Conservation (phyloP, 805 yeast genomes). For the Yamadazyma scolyti region DNA sequence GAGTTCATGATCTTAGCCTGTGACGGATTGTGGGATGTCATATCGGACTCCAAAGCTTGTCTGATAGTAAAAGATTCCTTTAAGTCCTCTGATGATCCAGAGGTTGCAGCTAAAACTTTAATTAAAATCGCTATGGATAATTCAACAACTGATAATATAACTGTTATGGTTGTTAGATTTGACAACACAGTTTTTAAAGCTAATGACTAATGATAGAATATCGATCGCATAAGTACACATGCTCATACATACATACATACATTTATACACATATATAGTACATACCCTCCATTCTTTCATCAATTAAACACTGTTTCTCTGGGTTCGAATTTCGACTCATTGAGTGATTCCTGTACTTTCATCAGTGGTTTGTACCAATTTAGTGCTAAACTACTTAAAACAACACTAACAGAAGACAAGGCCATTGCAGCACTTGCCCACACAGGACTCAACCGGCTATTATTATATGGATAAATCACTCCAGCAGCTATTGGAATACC, state of each 20-base stretch:
- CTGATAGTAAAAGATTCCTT: constrained; percentile 54
- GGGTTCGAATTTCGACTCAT: too few species aligned
- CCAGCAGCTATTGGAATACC: constrained; percentile 69
- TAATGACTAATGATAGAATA: constrained; percentile 10
- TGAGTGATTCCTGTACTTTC: constrained; percentile 12
- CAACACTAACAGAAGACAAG: constrained; percentile 53
- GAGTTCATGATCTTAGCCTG: constrained; percentile 87
- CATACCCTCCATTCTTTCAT: too few species aligned
- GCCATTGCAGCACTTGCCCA: constrained; percentile 74
- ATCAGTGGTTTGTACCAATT: constrained; percentile 43
- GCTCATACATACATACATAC: not conserved
- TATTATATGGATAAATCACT: constrained; percentile 52
- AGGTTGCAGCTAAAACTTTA: constrained; percentile 61
- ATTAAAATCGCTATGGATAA: constrained; percentile 72
- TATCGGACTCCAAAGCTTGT: constrained; percentile 81
- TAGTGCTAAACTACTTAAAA: constrained; percentile 52
- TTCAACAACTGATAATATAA: constrained; percentile 85
- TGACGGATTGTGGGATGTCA: constrained; percentile 96
- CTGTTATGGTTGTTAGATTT: constrained; percentile 81
- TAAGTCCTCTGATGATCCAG: constrained; percentile 43
- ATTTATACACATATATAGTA: too few species aligned
- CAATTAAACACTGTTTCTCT: too few species aligned
- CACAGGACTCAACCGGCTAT: constrained; percentile 55
- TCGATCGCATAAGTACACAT: too few species aligned
- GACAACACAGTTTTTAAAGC: constrained; percentile 40